Base-by-base conservation (phyloP, 768 basidiomycete genomes). In the Collybia sordida region DNA sequence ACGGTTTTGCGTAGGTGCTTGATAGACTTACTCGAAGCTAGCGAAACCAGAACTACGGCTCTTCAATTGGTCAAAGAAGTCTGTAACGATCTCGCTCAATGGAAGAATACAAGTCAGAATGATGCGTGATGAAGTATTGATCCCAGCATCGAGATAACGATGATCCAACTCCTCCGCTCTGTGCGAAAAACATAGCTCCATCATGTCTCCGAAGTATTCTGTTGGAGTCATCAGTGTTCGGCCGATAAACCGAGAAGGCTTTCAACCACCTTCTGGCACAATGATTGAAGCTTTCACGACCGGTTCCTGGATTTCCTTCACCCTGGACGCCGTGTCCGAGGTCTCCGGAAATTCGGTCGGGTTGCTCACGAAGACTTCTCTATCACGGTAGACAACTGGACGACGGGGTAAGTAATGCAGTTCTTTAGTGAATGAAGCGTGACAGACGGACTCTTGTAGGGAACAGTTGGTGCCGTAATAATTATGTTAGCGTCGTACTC, bases 141-240 rank as follows among this genome's bases (percentile, higher is more conserved):
- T 72, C 28, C 78, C 76, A 38, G 74, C 59, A 52, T 96, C 93
- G 17, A 98, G 75, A 62, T 95, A 93, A 25, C 80, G 80, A 68
- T 95, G 88, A 34, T 94, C 88, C 45, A 96, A 67, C 41, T 91
- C 82, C 48, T 87, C 82, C 2, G 86, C 96, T 41, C 97, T 83
- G 62, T 90, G 92, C 4, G 80, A 75, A 64, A 84, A 90, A 63
- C 94, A 97, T 1, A 98, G 79, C 35, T 91, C 89, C 88, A 98
- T 95, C 88, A 99, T 94, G 39, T 89, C 88, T 6, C 96, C 96
- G 27, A 97, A 85, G 64, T 93, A 95, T 54, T 92, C 93, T 93
- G 57, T 23, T 53, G 45, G 40, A 21, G 48, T 25, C 46, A 45
- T 8, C 51, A 11, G 43, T 17, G 3, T 21, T 23, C 24, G 42